Base-by-base conservation (phyloP, 805 yeast species). In the Blastobotrys peoriensis region DNA sequence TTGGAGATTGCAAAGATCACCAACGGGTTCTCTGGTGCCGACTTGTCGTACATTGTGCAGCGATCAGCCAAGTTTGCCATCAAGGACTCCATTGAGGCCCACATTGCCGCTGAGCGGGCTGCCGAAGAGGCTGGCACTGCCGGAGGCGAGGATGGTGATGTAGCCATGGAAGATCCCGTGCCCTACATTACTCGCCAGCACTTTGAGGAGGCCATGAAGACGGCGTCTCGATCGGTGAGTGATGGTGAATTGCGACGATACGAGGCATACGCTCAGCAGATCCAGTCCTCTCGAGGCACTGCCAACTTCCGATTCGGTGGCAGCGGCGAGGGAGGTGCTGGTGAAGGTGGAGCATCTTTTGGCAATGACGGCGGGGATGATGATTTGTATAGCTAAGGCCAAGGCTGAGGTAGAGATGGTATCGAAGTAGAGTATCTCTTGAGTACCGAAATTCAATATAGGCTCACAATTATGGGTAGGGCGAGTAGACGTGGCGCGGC, bases 11-110 rank as follows among this genome's bases (percentile, higher is more conserved):
- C 98, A 48, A 85, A 83, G 69, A 81, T 86, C 52, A 88, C 98
- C n/a, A 79, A 83, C 58, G 99, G 99, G 19, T 93, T 93, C 78
- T 85, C 97, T 40, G 99, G 99, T 83, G 99, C 99, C 44, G 99
- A 93, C 75, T 79, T 93, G 70, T 80, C 86, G 34, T 93, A 89
- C 71, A 89, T 93, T 68, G 98, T 86, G 44, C 98, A 93, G 75
- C 87, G 99, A 71, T 81, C 98, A 43, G 99, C 98, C 55, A 93
- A 93, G 72, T 91, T 85, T 67, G 99, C 99, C 52, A 93, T 93
- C 63, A 93, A 94, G 70, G 98, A 93, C 61, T 83, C 95, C 49
- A 93, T 93, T 63, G 97, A 88, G 67, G 97, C 97, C 22, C 74
- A 77, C 33, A 73, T 64, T 39, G 57, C 58, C 22, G 61, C 65